A percentile compares a stretch with the other conserved stretches of the same genome.
These are phyloP conservation scores for Ceraceosorus bombacis DNA, from an alignment of 1,284 basidiomycete species.

Conservation along the genomic window DNA sequence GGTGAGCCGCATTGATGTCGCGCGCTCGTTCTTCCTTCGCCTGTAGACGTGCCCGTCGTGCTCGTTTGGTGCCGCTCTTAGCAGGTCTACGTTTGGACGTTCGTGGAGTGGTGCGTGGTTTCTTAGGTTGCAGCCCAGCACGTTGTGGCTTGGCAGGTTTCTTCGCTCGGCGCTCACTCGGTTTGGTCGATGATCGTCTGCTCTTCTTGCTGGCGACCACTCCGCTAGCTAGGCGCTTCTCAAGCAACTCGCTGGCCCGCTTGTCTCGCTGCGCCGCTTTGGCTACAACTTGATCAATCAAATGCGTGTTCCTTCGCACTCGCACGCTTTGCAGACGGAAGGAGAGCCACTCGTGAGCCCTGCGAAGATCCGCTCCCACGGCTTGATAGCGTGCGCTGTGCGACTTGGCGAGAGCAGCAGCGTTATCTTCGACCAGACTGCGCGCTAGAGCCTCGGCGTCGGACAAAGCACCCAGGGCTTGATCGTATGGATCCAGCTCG, in stretches of 20 bases:
- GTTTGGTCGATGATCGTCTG: too few relatives aligned
- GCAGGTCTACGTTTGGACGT: slow-evolving; percentile 20
- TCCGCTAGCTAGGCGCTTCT: slow-evolving; percentile 15
- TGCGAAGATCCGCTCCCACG: slow-evolving; percentile 39
- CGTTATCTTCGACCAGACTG: slow-evolving; percentile 42
- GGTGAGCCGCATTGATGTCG: slow-evolving; percentile 20
- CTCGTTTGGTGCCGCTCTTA: slow-evolving; percentile 31
- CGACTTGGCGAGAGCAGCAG: slow-evolving; percentile 41
- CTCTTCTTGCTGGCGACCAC: not conserved
- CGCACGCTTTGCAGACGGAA: slow-evolving; percentile 41
- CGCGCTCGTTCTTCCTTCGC: slow-evolving; percentile 23
- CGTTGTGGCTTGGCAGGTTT: slow-evolving; percentile 14
- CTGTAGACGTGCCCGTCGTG: slow-evolving; percentile 14
- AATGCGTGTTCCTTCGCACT: slow-evolving; percentile 34
- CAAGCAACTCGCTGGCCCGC: slow-evolving; percentile 25
- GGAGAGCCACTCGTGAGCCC: slow-evolving; percentile 43
- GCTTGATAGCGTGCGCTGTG: slow-evolving; percentile 42
- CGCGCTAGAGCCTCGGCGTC: slow-evolving; percentile 42
- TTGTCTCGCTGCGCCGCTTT: slow-evolving; percentile 37
- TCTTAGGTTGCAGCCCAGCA: slow-evolving; percentile 25
- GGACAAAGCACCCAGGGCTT: slow-evolving; percentile 37
- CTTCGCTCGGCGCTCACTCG: not conserved
- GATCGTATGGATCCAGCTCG: slow-evolving; percentile 44
- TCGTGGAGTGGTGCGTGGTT: slow-evolving; percentile 12
- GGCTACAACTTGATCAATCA: slow-evolving; percentile 36